Evolutionary conservation across 805 yeast genomes (phyloP).

Genomic region (Isabelozyma heimii): DNA sequence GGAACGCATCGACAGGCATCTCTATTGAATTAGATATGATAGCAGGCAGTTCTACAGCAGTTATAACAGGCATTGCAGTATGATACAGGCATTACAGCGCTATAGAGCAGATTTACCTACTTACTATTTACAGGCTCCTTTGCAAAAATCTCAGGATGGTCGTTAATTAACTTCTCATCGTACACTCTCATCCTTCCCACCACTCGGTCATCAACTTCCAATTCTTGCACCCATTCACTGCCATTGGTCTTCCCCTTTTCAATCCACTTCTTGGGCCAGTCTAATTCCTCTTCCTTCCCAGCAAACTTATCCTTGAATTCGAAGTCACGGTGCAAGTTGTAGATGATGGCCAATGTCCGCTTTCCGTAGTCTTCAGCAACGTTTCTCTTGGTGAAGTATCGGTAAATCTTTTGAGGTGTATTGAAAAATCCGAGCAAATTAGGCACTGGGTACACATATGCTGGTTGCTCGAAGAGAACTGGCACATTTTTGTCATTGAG

Average conservation of each 20-base stretch:
- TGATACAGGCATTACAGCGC: too few relatives aligned
- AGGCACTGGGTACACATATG: slow-evolving; percentile 72
- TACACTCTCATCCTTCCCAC: slow-evolving; percentile 49
- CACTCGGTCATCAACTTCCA: slow-evolving; percentile 69
- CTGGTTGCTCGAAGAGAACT: slow-evolving; percentile 71
- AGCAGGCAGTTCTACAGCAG: too few relatives aligned
- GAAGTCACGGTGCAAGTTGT: slow-evolving; percentile 55
- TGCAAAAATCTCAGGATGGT: background rate
- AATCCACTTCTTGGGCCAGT: slow-evolving; percentile 89
- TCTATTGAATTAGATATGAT: too few relatives aligned
- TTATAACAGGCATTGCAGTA: background rate
- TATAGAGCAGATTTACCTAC: background rate
- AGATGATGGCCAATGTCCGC: slow-evolving; percentile 51
- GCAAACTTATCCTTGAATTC: slow-evolving; percentile 38
- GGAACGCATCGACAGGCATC: too few relatives aligned
- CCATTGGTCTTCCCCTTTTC: slow-evolving; percentile 65
- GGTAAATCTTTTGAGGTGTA: slow-evolving; percentile 70
- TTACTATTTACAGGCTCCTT: background rate
- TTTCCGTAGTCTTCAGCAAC: slow-evolving; percentile 65
- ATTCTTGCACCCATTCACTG: slow-evolving; percentile 86
- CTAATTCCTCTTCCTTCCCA: slow-evolving; percentile 65
- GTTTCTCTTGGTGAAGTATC: slow-evolving; percentile 74
- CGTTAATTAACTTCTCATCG: slow-evolving; percentile 11
- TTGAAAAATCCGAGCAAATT: slow-evolving; percentile 75
- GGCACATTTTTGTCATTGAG: slow-evolving; percentile 44